Evolutionary conservation across 2,329 filamentous ascomycete species (phyloP).

Genomic region (Chrysosporium keratinophilum): DNA sequence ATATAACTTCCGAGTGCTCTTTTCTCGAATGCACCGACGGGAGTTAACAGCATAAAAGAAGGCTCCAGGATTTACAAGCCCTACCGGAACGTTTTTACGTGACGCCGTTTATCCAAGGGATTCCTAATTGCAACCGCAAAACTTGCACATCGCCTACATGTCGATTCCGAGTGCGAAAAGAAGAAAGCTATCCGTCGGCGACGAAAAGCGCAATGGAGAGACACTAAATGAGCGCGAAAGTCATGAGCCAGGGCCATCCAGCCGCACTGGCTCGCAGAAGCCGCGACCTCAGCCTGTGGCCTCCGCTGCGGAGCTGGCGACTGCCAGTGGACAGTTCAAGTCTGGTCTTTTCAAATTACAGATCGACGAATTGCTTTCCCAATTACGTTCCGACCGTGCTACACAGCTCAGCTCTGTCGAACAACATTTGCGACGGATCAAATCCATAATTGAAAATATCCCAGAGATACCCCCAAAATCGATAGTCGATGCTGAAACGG

Average conservation of each 20-base stretch:
- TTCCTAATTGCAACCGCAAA: background rate
- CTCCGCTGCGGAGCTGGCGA: slow-evolving; percentile 26
- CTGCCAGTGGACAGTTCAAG: slow-evolving; percentile 48
- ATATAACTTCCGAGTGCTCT: too few relatives aligned
- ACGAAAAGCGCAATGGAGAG: slow-evolving; percentile 16
- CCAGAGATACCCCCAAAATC: slow-evolving; percentile 41
- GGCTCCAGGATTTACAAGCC: too few relatives aligned
- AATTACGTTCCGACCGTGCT: slow-evolving; percentile 49
- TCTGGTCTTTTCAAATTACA: slow-evolving; percentile 59
- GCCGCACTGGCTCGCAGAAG: slow-evolving; percentile 11
- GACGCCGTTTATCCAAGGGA: background rate
- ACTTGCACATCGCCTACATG: slow-evolving; percentile 19
- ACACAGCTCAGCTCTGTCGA: slow-evolving; percentile 47
- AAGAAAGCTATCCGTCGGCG: slow-evolving; percentile 38
- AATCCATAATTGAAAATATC: slow-evolving; percentile 48
- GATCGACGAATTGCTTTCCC: slow-evolving; percentile 51
- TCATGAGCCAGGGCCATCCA: slow-evolving; percentile 16
- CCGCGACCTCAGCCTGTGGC: slow-evolving; percentile 11
- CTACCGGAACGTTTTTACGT: too few relatives aligned
- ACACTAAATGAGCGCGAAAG: slow-evolving; percentile 4
- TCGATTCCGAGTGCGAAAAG: slow-evolving; percentile 33
- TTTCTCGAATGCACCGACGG: too few relatives aligned
- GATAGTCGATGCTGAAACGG: slow-evolving; percentile 56
- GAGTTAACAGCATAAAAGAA: too few relatives aligned
- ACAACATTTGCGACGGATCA: slow-evolving; percentile 45